Evolutionary conservation across 768 basidiomycete genomes (phyloP), one percentile per base, ranked within the genome.

Genomic region (Podaxis carcinomalis): DNA sequence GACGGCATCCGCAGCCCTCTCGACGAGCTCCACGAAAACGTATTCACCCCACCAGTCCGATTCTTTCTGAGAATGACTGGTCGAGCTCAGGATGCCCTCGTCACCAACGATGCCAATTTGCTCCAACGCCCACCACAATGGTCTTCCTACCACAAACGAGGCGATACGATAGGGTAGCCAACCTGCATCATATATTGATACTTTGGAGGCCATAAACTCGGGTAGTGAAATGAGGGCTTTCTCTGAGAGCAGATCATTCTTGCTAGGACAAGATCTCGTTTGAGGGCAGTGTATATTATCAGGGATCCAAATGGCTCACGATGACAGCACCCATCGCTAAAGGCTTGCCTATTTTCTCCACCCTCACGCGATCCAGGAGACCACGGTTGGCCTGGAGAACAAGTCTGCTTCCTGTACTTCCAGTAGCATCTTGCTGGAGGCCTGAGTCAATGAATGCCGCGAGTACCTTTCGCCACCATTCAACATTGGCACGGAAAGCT

Each of bases 111-210:
- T 73, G 25, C 85, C 88, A n/a, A 88, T 76, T 64, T 91, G 90
- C 63, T 89, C 86, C 59, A 95, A 80, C 2, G 88, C 86, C 93
- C 93, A 95, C 89, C 88, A 92, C 1, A 95, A 75, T 2, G 93
- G 92, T 66, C 84, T 86, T 5, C 87, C 90, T 5, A 94, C 79
- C 6, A 93, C 75, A 59, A 82, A 88, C 9, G 88, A 79, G 2
- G 83, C 89, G 54, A 92, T 78, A 19, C 90, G 85, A 52, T 77
- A 81, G 0, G 90, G 86, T 14, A 93, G 68, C 80, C 87, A 90
- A 21, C 84, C 84, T 2, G 85, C 73, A 62, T 88, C 80, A 66
- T 91, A 87, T 56, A 93, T 82, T 0, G 90, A 88, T 46, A 80
- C 73, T 40, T 76, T 75, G 13, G 84, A 75, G 23, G 68, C 74